phyloP scores from a whole-genome alignment of 1,284 basidiomycete genomes.

The Phenoliferia sp. region DNA sequence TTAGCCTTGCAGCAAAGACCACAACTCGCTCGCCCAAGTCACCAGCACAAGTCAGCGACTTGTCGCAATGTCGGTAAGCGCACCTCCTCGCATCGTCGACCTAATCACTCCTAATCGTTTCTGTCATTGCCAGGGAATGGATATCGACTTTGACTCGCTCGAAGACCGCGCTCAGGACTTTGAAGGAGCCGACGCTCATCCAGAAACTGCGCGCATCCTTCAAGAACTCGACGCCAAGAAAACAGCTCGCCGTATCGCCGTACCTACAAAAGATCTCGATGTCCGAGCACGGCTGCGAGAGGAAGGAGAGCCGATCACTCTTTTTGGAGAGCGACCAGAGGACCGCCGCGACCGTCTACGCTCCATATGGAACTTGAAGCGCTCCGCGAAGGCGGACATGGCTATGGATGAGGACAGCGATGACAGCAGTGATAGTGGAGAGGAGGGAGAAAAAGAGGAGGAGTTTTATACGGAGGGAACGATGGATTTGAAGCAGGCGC shows the following conservation, averaged over 20 bases:
- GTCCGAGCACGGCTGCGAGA: constrained; percentile 84
- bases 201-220: constrained; percentile 24
- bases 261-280: constrained; percentile 92
- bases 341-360: constrained; percentile 85
- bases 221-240: constrained; percentile 88
- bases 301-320: constrained; percentile 90
- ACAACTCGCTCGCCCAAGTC: too few relatives aligned
- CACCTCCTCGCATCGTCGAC: not conserved
- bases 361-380: constrained; percentile 36
- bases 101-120: not conserved
- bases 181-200: constrained; percentile 16
- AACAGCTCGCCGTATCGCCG: constrained; percentile 84
- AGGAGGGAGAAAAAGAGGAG: constrained; percentile 62
- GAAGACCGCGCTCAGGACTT: constrained; percentile 15
- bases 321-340: constrained; percentile 81
- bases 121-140: not conserved
- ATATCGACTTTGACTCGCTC: constrained; percentile 29
- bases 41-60: too few relatives aligned
- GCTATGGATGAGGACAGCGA: constrained; percentile 48
- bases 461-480: constrained; percentile 96
- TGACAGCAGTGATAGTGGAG: constrained; percentile 10
- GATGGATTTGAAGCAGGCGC: constrained; percentile 73
- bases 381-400: constrained; percentile 46
- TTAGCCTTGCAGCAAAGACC: too few relatives aligned
- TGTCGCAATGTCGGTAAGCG: too few relatives aligned